These are phyloP conservation scores for Botryosphaeria dothidea DNA, from an alignment of 2,329 filamentous ascomycete species.

Conservation along the genomic window DNA sequence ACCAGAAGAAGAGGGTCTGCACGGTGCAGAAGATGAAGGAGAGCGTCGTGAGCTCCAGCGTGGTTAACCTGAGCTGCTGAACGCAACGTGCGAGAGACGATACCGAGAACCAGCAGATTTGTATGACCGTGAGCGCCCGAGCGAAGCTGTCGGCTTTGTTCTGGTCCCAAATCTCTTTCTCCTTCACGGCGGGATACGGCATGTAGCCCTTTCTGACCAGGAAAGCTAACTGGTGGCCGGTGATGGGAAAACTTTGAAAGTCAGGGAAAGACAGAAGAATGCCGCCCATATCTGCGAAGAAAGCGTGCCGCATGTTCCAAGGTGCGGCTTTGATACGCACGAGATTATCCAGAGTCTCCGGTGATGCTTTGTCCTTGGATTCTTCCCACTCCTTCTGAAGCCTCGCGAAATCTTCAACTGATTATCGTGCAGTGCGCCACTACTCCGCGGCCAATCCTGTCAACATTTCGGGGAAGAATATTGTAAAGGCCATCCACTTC, in stretches of 20 bases:
- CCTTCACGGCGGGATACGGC: constrained; percentile 30
- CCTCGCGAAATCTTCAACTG: constrained; percentile 27
- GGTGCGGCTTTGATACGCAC: not conserved
- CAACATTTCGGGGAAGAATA: constrained; percentile 38
- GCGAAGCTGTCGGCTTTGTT: constrained; percentile 22
- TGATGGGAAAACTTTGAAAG: constrained; percentile 24
- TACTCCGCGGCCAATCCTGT: constrained; percentile 37
- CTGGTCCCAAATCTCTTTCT: constrained; percentile 23
- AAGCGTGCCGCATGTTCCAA: constrained; percentile 27
- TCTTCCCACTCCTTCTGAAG: constrained; percentile 10
- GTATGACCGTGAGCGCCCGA: constrained; percentile 20
- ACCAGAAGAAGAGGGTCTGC: constrained; percentile 39
- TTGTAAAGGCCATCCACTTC: constrained; percentile 31
- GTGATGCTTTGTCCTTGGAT: not conserved
- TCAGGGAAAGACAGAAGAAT: constrained; percentile 23
- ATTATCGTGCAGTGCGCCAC: constrained; percentile 34
- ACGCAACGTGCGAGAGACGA: constrained; percentile 21
- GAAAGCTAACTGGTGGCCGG: constrained; percentile 22
- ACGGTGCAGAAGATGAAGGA: constrained; percentile 39
- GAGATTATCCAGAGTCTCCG: not conserved
- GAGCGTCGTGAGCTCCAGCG: constrained; percentile 39
- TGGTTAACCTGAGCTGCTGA: constrained; percentile 35
- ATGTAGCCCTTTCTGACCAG: constrained; percentile 20
- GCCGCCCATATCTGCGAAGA: constrained; percentile 30
- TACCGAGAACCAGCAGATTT: constrained; percentile 21